A percentile compares a stretch with the other conserved stretches of the same genome.
Conservation (phyloP, 2,329 filamentous ascomycete genomes). For the Microcera coccophila region DNA sequence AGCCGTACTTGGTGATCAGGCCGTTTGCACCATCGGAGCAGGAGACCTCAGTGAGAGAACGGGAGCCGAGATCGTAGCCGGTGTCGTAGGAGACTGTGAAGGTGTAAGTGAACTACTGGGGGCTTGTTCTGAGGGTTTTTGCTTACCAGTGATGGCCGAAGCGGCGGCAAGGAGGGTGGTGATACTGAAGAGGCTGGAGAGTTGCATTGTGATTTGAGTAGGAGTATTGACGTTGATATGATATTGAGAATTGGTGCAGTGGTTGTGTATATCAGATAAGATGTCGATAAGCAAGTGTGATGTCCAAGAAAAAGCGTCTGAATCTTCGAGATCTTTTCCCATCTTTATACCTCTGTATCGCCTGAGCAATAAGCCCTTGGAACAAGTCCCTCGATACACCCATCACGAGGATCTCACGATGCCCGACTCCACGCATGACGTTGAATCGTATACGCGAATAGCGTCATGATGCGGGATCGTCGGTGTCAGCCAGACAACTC, state of each 20-base stretch:
- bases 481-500: background rate
- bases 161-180: constrained; percentile 36
- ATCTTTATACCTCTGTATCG: background rate
- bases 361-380: background rate
- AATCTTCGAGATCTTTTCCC: background rate
- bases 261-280: constrained; percentile 6
- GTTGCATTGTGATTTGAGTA: constrained; percentile 35
- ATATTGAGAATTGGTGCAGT: constrained; percentile 7
- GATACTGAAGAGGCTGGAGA: constrained; percentile 38
- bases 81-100: constrained; percentile 63
- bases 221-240: constrained; percentile 7
- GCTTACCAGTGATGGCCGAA: constrained; percentile 35
- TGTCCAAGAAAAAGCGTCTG: background rate
- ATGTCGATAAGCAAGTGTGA: constrained; percentile 9
- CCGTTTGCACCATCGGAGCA: constrained; percentile 68
- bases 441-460: background rate
- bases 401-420: background rate
- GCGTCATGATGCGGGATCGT: constrained; percentile 1
- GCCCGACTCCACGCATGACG: background rate
- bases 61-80: constrained; percentile 60
- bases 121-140: background rate
- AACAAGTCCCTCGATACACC: background rate
- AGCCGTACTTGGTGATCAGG: constrained; percentile 55
- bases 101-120: constrained; percentile 18
- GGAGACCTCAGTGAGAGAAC: constrained; percentile 54